Percentiles rank a stretch among this genome's conserved stretches.
These are phyloP conservation scores for Botrytis squamosa DNA, from an alignment of 2,329 filamentous ascomycete genomes.

Conservation along the genomic window DNA sequence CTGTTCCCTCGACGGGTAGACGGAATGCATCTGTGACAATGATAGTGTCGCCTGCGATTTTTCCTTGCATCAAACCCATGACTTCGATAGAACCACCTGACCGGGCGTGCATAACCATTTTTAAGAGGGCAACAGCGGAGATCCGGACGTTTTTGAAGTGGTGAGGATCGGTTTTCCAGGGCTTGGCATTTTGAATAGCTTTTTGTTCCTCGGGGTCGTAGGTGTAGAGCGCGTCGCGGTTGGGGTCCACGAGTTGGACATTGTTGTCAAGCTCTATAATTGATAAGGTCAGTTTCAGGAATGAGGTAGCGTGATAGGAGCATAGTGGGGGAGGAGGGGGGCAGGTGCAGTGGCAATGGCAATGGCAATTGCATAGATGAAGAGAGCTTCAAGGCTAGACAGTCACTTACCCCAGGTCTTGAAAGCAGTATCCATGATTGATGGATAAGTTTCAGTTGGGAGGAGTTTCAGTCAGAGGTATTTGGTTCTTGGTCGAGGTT, in stretches of 20 bases:
- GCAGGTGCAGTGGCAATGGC: conserved; percentile 8
- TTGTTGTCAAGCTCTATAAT: conserved; percentile 81
- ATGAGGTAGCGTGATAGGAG: background rate
- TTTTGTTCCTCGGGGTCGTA: conserved; percentile 72
- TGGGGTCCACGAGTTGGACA: conserved; percentile 77
- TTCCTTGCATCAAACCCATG: conserved; percentile 98
- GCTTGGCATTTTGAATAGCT: conserved; percentile 59
- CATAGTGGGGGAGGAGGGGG: background rate
- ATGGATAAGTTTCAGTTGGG: background rate
- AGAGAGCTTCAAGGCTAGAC: conserved; percentile 23
- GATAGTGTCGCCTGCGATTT: conserved; percentile 79
- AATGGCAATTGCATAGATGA: background rate
- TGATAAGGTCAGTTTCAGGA: conserved; percentile 33
- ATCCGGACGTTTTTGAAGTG: conserved; percentile 95
- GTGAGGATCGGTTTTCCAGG: conserved; percentile 76
- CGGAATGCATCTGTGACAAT: conserved; percentile 93
- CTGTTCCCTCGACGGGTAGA: conserved; percentile 94
- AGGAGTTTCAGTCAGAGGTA: background rate
- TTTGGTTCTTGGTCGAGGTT: background rate
- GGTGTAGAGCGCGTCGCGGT: conserved; percentile 86
- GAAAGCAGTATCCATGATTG: conserved; percentile 54
- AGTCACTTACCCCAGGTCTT: conserved; percentile 59
- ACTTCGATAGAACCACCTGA: conserved; percentile 89
- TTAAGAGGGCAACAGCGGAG: conserved; percentile 88
- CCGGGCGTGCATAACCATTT: conserved; percentile 99